Percentiles rank a stretch among this genome's conserved stretches.
Evolutionary conservation across 805 yeast species (phyloP).

Genomic region (Starmera dryadoides): DNA sequence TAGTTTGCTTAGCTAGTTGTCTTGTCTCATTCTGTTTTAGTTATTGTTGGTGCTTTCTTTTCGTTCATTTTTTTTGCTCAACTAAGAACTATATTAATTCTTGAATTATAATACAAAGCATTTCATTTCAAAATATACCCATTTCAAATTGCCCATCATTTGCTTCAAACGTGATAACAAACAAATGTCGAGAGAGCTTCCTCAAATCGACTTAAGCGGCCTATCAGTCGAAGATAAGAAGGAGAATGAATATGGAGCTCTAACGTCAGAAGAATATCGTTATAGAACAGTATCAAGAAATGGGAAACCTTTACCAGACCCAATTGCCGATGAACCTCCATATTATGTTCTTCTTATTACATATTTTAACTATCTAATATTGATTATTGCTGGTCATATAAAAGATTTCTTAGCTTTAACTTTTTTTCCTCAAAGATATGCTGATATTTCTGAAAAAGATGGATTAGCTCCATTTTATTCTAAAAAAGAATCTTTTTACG

Average conservation of each 20-base stretch:
- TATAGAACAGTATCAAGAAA: conserved; percentile 53
- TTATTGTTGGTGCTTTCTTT: too few relatives aligned
- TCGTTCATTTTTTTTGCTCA: too few relatives aligned
- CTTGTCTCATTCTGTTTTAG: too few relatives aligned
- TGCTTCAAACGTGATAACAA: background rate
- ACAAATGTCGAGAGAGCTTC: conserved; percentile 21
- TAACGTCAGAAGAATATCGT: conserved; percentile 58
- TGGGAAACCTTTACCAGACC: conserved; percentile 49
- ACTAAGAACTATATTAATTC: too few relatives aligned
- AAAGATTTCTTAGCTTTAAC: conserved; percentile 81
- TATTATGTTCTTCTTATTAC: conserved; percentile 73
- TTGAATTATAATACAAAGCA: too few relatives aligned
- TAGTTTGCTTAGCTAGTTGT: too few relatives aligned
- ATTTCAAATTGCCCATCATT: too few relatives aligned
- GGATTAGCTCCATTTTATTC: conserved; percentile 97
- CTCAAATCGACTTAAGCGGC: conserved; percentile 26
- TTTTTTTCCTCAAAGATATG: conserved; percentile 59
- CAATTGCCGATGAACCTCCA: conserved; percentile 78
- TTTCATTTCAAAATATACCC: too few relatives aligned
- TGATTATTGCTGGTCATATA: conserved; percentile 84
- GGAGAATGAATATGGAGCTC: conserved; percentile 67
- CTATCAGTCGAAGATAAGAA: conserved; percentile 29
- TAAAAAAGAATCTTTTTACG: conserved; percentile 88
- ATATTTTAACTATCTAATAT: conserved; percentile 74
- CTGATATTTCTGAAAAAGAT: conserved; percentile 63